Conservation (phyloP, 1,139 yeast species). For the Yamadazyma dushanensis region DNA sequence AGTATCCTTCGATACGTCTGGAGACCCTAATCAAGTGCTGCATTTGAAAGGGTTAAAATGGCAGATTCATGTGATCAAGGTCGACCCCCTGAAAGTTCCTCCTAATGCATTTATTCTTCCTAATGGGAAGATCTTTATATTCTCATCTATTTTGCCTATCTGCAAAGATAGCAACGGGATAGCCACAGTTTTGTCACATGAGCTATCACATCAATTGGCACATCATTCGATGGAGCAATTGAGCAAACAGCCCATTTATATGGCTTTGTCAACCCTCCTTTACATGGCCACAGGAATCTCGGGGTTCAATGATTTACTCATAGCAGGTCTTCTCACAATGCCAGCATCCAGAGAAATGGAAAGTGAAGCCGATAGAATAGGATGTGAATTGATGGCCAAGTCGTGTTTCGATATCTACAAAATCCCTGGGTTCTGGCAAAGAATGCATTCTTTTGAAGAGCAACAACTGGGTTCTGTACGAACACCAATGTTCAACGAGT, state of each 20-base stretch:
- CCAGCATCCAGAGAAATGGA: conserved; percentile 94
- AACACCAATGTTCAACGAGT: conserved; percentile 46
- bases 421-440: conserved; percentile 75
- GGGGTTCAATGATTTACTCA: conserved; percentile 52
- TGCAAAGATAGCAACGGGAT: conserved; percentile 84
- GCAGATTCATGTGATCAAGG: conserved; percentile 78
- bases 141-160: conserved; percentile 74
- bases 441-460: conserved; percentile 69
- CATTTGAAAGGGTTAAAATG: conserved; percentile 56
- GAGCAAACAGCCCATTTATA: conserved; percentile 61
- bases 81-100: conserved; percentile 57
- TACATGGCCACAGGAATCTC: conserved; percentile 34
- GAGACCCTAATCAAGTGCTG: conserved; percentile 23
- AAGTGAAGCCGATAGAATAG: conserved; percentile 93
- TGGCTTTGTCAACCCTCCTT: conserved; percentile 49
- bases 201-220: conserved; percentile 90
- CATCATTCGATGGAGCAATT: conserved; percentile 86
- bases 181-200: conserved; percentile 93
- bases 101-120: conserved; percentile 97
- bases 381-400: conserved; percentile 84
- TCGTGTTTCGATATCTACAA: conserved; percentile 82
- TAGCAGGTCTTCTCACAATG: conserved; percentile 62
- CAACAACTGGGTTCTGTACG: conserved; percentile 17
- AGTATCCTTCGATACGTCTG: conserved; percentile 44
- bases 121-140: conserved; percentile 92